These are phyloP conservation scores for Calcarisporium arbuscula DNA, from an alignment of 2,329 filamentous ascomycete species.

Conservation along the genomic window DNA sequence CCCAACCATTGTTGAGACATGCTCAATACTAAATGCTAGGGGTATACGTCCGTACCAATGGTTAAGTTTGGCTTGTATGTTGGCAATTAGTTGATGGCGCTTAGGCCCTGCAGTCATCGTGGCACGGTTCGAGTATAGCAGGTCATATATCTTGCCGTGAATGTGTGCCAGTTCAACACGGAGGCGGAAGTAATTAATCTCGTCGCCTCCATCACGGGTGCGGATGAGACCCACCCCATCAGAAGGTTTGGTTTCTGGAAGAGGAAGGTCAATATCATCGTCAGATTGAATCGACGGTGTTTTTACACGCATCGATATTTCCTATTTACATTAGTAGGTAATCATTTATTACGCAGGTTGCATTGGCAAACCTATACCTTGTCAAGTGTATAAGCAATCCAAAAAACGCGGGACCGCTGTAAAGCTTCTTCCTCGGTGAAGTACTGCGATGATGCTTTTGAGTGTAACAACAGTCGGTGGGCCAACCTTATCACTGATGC, in stretches of 20 bases:
- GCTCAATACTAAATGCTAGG: conserved; percentile 24
- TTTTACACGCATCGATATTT: conserved; percentile 27
- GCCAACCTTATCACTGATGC: conserved; percentile 31
- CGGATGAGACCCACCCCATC: conserved; percentile 28
- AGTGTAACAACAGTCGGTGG: conserved; percentile 29
- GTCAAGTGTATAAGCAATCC: conserved; percentile 34
- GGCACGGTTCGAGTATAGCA: conserved; percentile 26
- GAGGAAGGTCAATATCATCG: conserved; percentile 32
- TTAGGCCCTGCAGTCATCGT: conserved; percentile 20
- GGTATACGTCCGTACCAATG: conserved; percentile 30
- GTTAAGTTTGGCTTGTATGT: conserved; percentile 25
- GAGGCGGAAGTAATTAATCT: conserved; percentile 32
- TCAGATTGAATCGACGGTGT: conserved; percentile 33
- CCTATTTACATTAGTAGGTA: conserved; percentile 12
- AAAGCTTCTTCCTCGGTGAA: conserved; percentile 23
- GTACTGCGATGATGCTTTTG: conserved; percentile 15
- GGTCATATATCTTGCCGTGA: conserved; percentile 34
- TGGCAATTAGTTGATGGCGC: conserved; percentile 20
- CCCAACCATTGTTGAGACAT: conserved; percentile 21
- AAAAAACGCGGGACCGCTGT: conserved; percentile 32
- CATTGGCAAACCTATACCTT: too few species aligned
- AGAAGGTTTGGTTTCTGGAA: conserved; percentile 21
- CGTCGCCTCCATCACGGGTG: conserved; percentile 24
- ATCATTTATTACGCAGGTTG: too few species aligned
- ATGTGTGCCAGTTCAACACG: conserved; percentile 34